These are phyloP conservation scores for Heterobasidion occidentale DNA, from an alignment of 1,284 basidiomycete species.

Conservation along the genomic window DNA sequence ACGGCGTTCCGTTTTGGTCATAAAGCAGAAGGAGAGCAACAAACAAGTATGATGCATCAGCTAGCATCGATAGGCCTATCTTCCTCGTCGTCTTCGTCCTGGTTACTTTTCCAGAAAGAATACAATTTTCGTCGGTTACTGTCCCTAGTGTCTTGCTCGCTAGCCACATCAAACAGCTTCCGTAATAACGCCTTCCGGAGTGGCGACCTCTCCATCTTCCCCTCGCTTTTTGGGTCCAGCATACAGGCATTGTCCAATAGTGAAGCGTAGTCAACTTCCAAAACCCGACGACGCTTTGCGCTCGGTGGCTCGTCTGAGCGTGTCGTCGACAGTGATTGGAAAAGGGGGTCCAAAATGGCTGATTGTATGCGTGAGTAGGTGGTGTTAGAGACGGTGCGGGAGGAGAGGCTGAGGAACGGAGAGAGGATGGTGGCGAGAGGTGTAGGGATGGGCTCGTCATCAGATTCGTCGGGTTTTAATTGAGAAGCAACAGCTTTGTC, in stretches of 20 bases:
- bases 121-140: conserved; percentile 80
- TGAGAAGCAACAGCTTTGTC: conserved; percentile 53
- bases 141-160: conserved; percentile 66
- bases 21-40: background rate
- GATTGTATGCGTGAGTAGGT: conserved; percentile 67
- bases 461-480: conserved; percentile 9
- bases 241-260: conserved; percentile 45
- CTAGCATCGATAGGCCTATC: conserved; percentile 5
- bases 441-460: conserved; percentile 27
- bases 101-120: conserved; percentile 61
- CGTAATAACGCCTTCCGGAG: conserved; percentile 57
- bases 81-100: conserved; percentile 22
- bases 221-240: conserved; percentile 29
- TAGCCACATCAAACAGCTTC: conserved; percentile 70
- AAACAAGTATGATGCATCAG: conserved; percentile 1
- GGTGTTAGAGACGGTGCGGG: conserved; percentile 50
- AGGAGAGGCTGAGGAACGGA: conserved; percentile 67
- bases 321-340: conserved; percentile 35
- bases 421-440: conserved; percentile 54
- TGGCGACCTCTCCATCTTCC: conserved; percentile 22
- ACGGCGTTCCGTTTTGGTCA: too few relatives aligned
- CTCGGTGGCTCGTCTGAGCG: conserved; percentile 25
- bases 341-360: conserved; percentile 58
- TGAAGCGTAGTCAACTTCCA: conserved; percentile 27
- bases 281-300: conserved; percentile 32